phyloP scores from a whole-genome alignment of 2,329 filamentous ascomycete species.

The Colletotrichum higginsianum region DNA sequence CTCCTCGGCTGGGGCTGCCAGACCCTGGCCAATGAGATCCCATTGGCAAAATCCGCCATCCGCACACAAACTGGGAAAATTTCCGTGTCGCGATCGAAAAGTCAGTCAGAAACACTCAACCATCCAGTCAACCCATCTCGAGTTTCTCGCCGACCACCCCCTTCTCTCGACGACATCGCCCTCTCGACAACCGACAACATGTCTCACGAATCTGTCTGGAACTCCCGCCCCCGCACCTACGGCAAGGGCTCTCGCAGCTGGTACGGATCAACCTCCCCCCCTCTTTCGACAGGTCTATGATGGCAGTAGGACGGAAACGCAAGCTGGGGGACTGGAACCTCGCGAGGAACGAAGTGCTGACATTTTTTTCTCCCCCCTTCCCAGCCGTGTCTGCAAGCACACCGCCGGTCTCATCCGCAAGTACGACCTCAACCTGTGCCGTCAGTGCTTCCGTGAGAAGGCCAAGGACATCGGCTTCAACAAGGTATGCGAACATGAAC shows the following conservation, averaged over 20 bases:
- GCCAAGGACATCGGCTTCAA: slow-evolving; percentile 80
- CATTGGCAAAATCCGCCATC: slow-evolving; percentile 27
- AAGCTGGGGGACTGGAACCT: background rate
- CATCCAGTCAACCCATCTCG: slow-evolving; percentile 41
- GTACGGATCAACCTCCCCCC: slow-evolving; percentile 71
- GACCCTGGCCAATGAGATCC: slow-evolving; percentile 30
- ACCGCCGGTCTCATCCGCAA: slow-evolving; percentile 99
- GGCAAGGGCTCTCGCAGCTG: slow-evolving; percentile 96
- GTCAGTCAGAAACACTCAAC: slow-evolving; percentile 10
- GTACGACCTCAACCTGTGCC: slow-evolving; percentile 94
- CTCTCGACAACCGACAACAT: slow-evolving; percentile 64
- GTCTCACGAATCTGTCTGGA: slow-evolving; percentile 96
- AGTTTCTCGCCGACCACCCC: slow-evolving; percentile 34
- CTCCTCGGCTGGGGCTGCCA: slow-evolving; percentile 37
- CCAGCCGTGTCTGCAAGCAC: slow-evolving; percentile 85
- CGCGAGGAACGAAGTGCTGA: slow-evolving; percentile 48
- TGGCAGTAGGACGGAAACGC: background rate
- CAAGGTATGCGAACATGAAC: slow-evolving; percentile 67
- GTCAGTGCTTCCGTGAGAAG: slow-evolving; percentile 85
- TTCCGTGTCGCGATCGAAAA: slow-evolving; percentile 34
- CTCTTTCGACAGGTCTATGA: background rate
- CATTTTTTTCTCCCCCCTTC: slow-evolving; percentile 43
- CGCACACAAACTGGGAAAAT: slow-evolving; percentile 41
- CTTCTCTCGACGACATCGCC: slow-evolving; percentile 44
- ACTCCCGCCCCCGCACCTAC: slow-evolving; percentile 96